Percentiles rank a stretch among this genome's conserved stretches.
Evolutionary conservation across 2,329 filamentous ascomycete genomes (phyloP).

Genomic region (Pseudocercospora vitis): DNA sequence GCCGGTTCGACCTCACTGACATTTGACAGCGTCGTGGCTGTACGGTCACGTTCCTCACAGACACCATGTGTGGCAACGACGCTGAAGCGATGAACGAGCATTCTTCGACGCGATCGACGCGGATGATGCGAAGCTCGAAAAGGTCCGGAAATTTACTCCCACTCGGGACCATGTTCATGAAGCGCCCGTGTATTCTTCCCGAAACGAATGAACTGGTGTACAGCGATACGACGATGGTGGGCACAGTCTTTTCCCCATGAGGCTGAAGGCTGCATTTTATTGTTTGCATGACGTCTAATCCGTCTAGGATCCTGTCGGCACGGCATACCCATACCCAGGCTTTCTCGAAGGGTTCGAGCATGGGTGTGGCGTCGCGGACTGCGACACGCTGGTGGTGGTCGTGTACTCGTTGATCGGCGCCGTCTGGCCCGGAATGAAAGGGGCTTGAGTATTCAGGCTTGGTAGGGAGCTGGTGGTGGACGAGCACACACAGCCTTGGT

Average conservation of each 20-base stretch:
- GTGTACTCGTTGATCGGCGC: constrained; percentile 27
- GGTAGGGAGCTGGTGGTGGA: constrained; percentile 22
- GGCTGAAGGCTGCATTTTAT: neutral
- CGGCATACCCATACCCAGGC: neutral
- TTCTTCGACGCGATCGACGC: constrained; percentile 32
- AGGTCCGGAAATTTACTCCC: constrained; percentile 27
- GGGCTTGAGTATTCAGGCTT: constrained; percentile 22
- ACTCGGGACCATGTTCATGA: constrained; percentile 29
- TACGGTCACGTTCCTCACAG: constrained; percentile 22
- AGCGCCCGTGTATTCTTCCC: constrained; percentile 31
- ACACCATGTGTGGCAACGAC: constrained; percentile 21
- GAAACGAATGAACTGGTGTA: constrained; percentile 32
- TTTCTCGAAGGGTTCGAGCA: neutral
- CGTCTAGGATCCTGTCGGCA: neutral
- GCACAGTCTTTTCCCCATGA: constrained; percentile 18
- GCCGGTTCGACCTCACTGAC: neutral
- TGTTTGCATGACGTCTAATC: neutral
- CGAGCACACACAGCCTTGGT: constrained; percentile 36
- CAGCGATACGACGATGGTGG: constrained; percentile 29
- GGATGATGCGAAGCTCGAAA: constrained; percentile 30
- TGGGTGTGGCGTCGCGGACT: neutral
- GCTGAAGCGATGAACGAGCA: constrained; percentile 26
- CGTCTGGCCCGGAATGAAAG: constrained; percentile 23
- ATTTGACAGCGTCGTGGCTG: constrained; percentile 20
- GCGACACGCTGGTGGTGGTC: constrained; percentile 20